Evolutionary conservation across 1,139 yeast genomes (phyloP).

Genomic region (Blastobotrys buckinghamii): DNA sequence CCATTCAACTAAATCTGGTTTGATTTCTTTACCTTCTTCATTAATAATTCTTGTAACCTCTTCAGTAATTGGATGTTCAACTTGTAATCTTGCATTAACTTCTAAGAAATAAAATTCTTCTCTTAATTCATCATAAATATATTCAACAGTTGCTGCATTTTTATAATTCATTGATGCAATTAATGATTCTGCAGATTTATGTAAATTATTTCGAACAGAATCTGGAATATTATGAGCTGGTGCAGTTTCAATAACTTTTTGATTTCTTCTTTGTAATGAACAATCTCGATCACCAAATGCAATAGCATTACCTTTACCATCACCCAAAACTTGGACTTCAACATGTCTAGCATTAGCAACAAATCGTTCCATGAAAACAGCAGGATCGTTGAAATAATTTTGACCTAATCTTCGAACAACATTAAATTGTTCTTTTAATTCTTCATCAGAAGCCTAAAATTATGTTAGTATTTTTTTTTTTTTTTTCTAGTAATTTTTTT

Average conservation of each 20-base stretch:
- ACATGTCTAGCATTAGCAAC: slow-evolving; percentile 94
- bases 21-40: slow-evolving; percentile 34
- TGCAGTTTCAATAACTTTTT: slow-evolving; percentile 92
- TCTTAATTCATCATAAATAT: slow-evolving; percentile 76
- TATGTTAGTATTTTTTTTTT: not conserved
- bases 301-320: slow-evolving; percentile 85
- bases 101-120: slow-evolving; percentile 92
- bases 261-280: slow-evolving; percentile 94
- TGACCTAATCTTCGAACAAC: slow-evolving; percentile 92
- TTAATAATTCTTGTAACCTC: slow-evolving; percentile 42
- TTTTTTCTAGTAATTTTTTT: not conserved
- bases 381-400: slow-evolving; percentile 89
- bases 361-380: slow-evolving; percentile 89
- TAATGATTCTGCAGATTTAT: slow-evolving; percentile 77
- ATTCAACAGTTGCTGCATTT: slow-evolving; percentile 97
- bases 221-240: slow-evolving; percentile 94
- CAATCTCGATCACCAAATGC: slow-evolving; percentile 97
- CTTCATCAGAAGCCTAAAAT: slow-evolving; percentile 54
- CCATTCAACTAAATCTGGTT: slow-evolving; percentile 88
- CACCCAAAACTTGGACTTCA: slow-evolving; percentile 94
- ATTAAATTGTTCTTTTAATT: slow-evolving; percentile 75
- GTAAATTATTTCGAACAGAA: slow-evolving; percentile 64
- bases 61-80: slow-evolving; percentile 96
- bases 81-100: slow-evolving; percentile 94
- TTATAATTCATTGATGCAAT: slow-evolving; percentile 79